A percentile compares a stretch with the other conserved stretches of the same genome.
Conservation (phyloP, 2,329 filamentous ascomycete species). For the Shiraia bambusicola region DNA sequence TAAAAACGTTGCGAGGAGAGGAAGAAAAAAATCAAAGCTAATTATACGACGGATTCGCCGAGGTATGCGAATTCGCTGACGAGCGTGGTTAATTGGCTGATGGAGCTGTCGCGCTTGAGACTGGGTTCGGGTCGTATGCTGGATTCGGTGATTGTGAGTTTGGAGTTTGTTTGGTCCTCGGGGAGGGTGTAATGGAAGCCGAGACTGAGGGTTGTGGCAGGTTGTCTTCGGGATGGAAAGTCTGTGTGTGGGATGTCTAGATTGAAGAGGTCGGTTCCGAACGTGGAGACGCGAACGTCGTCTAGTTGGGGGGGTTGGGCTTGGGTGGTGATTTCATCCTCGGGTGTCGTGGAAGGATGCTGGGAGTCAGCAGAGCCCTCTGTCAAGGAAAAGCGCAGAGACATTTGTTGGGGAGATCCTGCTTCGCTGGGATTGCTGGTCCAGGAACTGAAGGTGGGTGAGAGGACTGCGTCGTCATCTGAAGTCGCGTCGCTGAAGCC, state of each 20-base stretch:
- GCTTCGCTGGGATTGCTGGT: slow-evolving; percentile 34
- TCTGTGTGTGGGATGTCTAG: slow-evolving; percentile 27
- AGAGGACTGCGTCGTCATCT: slow-evolving; percentile 31
- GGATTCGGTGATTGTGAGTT: slow-evolving; percentile 30
- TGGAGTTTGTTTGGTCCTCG: slow-evolving; percentile 27
- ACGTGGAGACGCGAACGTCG: slow-evolving; percentile 29
- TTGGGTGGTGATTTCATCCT: slow-evolving; percentile 8
- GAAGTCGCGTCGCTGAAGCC: slow-evolving; percentile 25
- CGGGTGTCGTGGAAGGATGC: slow-evolving; percentile 5
- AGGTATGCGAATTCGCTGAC: slow-evolving; percentile 40
- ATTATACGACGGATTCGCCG: slow-evolving; percentile 33
- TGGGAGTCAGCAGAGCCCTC: slow-evolving; percentile 10
- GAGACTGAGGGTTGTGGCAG: slow-evolving; percentile 34
- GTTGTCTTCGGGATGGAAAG: slow-evolving; percentile 29
- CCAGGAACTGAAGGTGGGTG: slow-evolving; percentile 37
- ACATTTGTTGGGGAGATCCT: slow-evolving; percentile 24
- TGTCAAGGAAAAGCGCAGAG: slow-evolving; percentile 21
- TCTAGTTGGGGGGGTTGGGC: slow-evolving; percentile 26
- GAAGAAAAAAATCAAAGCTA: too few relatives aligned
- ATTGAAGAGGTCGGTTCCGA: slow-evolving; percentile 33
- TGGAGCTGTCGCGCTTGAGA: slow-evolving; percentile 22
- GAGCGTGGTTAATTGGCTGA: slow-evolving; percentile 27
- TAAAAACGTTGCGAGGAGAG: too few relatives aligned
- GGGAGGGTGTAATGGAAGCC: slow-evolving; percentile 41
- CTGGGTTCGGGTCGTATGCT: slow-evolving; percentile 9